Evolutionary conservation across 2,329 filamentous ascomycete species (phyloP), one percentile per base, ranked within the genome.

Genomic region (Aquanectria penicillioides): DNA sequence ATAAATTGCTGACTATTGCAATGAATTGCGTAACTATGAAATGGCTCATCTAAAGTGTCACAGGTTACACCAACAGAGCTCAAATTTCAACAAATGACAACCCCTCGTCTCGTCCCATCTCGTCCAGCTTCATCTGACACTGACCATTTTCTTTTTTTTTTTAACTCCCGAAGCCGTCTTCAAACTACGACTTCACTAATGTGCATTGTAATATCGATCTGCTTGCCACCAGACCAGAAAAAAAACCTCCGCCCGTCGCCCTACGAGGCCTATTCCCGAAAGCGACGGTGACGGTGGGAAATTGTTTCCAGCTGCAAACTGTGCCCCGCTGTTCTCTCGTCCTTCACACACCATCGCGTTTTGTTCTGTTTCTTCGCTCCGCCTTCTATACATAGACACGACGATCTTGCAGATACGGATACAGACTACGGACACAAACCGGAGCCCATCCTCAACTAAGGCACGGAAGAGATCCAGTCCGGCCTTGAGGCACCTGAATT

Each of bases 381-480:
- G 15, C 44, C 58, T 54, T 43, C 66, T 68, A 69, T 64, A 62
- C 64, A 63, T 69, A 64, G 66, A 62, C 51, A 54, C 63, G 44
- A 57, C 49, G 49, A 59, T 59, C 41, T 44, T 33, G 31, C 31
- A 54, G 18, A 47, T 47, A 38, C 41, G 31, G 31, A 40, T 17
- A 29, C 7, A 40, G 36, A 40, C 22, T n/a, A n/a, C n/a, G 41
- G 17, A 46, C 23, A 26, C 22, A 44, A 17, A 11, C 41, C 18
- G 17, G 41, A 31, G 41, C 20, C 40, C 40, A 28, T 43, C 33
- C 31, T 28, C 40, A 25, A 46, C 50, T 36, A 37, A n/a, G n/a
- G n/a, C n/a, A n/a, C n/a, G n/a, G n/a, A n/a, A n/a, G n/a, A n/a
- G n/a, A n/a, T n/a, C n/a, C n/a, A n/a, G n/a, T n/a, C 36, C 34